These are phyloP conservation scores for Talinum fruticosum DNA, from an alignment of 148 eudicot genomes.

Conservation along the genomic window DNA sequence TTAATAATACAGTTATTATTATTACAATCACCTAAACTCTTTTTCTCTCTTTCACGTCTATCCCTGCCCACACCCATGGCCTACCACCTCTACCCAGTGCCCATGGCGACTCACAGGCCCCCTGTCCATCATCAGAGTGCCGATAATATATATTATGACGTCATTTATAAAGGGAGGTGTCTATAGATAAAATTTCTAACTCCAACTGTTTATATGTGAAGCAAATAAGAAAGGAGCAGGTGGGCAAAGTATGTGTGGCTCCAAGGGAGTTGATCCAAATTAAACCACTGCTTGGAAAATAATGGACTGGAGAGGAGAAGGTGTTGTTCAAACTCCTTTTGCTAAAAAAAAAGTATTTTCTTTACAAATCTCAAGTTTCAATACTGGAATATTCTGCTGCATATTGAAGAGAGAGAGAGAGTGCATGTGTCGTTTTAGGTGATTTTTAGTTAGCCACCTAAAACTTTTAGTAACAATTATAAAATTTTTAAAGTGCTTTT, in stretches of 20 bases:
- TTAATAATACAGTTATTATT: too few species aligned
- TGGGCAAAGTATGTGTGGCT: neutral
- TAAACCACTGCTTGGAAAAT: neutral
- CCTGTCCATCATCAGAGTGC: too few species aligned
- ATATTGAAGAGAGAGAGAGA: neutral
- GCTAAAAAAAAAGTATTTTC: neutral
- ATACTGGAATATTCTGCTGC: constrained; percentile 11
- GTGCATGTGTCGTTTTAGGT: neutral
- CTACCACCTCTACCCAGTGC: too few species aligned
- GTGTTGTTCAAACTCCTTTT: neutral
- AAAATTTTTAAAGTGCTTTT: neutral
- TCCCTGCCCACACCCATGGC: too few species aligned
- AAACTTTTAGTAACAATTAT: neutral
- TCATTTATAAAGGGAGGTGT: too few species aligned
- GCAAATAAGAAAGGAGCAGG: neutral
- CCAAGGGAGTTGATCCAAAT: neutral
- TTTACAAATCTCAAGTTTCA: constrained; percentile 7
- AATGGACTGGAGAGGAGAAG: neutral
- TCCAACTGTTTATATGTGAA: neutral
- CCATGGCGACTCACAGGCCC: too few species aligned
- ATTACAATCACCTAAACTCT: too few species aligned
- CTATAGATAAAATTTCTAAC: too few species aligned
- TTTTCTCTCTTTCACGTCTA: too few species aligned
- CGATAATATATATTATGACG: too few species aligned
- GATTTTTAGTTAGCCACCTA: neutral